Conservation (phyloP, 306 rosid genomes). For the Myrica gale region DNA sequence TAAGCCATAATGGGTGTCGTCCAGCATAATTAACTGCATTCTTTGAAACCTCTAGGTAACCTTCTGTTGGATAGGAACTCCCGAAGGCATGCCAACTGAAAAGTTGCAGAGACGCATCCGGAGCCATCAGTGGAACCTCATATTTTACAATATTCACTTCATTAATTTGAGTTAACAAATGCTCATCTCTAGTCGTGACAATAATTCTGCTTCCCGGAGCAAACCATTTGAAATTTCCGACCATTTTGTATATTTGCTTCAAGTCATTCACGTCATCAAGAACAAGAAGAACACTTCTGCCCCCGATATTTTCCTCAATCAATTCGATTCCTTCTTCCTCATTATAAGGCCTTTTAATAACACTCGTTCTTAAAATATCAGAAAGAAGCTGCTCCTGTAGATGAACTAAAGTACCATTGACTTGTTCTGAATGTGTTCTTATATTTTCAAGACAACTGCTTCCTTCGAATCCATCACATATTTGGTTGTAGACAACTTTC, state of each 20-base stretch:
- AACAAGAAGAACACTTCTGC: constrained; percentile 13
- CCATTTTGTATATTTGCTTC: constrained; percentile 6
- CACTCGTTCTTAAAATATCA: neutral
- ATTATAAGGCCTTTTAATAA: neutral
- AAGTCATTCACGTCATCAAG: constrained; percentile 14
- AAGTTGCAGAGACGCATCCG: constrained; percentile 27
- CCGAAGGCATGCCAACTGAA: constrained; percentile 39
- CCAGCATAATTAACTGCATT: constrained; percentile 22
- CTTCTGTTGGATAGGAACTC: neutral
- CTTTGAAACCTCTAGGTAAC: constrained; percentile 11
- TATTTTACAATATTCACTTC: neutral
- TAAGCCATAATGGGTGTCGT: constrained; percentile 42
- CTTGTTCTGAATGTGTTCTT: neutral
- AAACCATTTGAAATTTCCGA: constrained; percentile 3
- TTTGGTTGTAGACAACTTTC: constrained; percentile 25
- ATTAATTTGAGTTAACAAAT: neutral
- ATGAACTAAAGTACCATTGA: neutral
- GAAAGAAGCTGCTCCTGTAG: constrained; percentile 28
- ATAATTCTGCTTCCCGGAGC: constrained; percentile 31
- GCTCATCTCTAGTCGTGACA: constrained; percentile 27
- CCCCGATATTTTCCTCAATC: neutral
- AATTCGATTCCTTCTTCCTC: neutral
- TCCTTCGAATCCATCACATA: constrained; percentile 3
- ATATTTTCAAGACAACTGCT: constrained; percentile 19
- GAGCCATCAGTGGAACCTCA: neutral